phyloP scores from a whole-genome alignment of 2,329 filamentous ascomycete species.

The Zasmidium angulare region DNA sequence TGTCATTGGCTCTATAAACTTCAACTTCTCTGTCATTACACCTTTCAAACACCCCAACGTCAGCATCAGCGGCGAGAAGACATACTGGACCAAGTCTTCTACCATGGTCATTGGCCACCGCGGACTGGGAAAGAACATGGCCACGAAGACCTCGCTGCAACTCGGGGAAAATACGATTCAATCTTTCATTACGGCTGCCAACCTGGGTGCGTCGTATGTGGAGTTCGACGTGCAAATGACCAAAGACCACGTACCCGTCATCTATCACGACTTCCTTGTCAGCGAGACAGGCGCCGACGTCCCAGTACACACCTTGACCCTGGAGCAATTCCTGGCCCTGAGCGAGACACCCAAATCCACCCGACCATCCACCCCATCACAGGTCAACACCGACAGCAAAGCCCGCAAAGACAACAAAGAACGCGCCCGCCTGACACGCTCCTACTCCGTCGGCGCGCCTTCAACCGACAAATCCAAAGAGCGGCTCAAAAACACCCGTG shows the following conservation, averaged over 20 bases:
- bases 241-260: slow-evolving; percentile 97
- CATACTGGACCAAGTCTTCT: slow-evolving; percentile 92
- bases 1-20: slow-evolving; percentile 91
- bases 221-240: slow-evolving; percentile 90
- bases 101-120: slow-evolving; percentile 78
- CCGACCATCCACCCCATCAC: slow-evolving; percentile 16
- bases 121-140: slow-evolving; percentile 84
- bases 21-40: slow-evolving; percentile 94
- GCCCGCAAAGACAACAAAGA: slow-evolving; percentile 9
- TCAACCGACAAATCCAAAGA: slow-evolving; percentile 51
- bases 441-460: slow-evolving; percentile 60
- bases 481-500: slow-evolving; percentile 94
- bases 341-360: slow-evolving; percentile 26
- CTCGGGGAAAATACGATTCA: slow-evolving; percentile 93
- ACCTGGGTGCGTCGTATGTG: slow-evolving; percentile 75
- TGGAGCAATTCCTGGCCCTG: slow-evolving; percentile 79
- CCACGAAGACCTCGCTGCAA: slow-evolving; percentile 81
- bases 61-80: slow-evolving; percentile 84
- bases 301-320: slow-evolving; percentile 87
- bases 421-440: slow-evolving; percentile 43
- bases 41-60: slow-evolving; percentile 93
- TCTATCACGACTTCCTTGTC: slow-evolving; percentile 97
- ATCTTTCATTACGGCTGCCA: slow-evolving; percentile 94
- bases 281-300: slow-evolving; percentile 97
- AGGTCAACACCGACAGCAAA: slow-evolving; percentile 4